Evolutionary conservation across 768 basidiomycete species (phyloP), one percentile per base, ranked within the genome.

Genomic region (Suillus paluster): DNA sequence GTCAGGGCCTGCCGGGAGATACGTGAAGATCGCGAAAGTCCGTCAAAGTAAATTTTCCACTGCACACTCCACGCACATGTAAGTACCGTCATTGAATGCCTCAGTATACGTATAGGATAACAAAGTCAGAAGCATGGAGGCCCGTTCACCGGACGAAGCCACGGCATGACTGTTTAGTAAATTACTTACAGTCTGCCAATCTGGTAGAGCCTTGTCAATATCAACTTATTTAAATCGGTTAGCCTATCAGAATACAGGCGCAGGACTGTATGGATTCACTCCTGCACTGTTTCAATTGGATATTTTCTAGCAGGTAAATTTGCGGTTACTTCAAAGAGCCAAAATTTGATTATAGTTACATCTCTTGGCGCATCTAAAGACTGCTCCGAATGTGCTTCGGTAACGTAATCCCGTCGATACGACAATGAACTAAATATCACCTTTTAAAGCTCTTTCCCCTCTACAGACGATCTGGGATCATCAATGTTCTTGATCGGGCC

Each of bases 401-500:
- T 4, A n/a, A 44, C n/a, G 9, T 44, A 44, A 44, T 14, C 42
- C 9, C n/a, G n/a, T 44, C 42, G 15, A 44, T 21, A 38, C 17
- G 25, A 54, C 5, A 23, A 55, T 15, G 5, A 5, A 38, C 10
- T 15, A 39, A 19, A 39, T 39, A 19, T 39, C 17, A 25, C 54
- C 54, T 9, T 59, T 57, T 42, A 61, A 19, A 58, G 33, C 56
- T 56, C 41, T 54, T 74, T 69, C 42, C 60, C 56, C 2, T 63
- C 60, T 33, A 59, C 27, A 17, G 64, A 67, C 21, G 9, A 57
- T 17, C 23, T 38, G 21, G 49, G 5, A 17, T 56, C 75, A 48
- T 80, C 76, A 14, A 84, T 70, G 57, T 81, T 90, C 65, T 76
- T 73, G 54, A 90, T 77, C 19, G 89, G 89, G 0, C 89, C 89